Percentiles rank a stretch among this genome's conserved stretches.
Conservation (phyloP, 192 early-diverging fungal genomes). For the Podila epigama region DNA sequence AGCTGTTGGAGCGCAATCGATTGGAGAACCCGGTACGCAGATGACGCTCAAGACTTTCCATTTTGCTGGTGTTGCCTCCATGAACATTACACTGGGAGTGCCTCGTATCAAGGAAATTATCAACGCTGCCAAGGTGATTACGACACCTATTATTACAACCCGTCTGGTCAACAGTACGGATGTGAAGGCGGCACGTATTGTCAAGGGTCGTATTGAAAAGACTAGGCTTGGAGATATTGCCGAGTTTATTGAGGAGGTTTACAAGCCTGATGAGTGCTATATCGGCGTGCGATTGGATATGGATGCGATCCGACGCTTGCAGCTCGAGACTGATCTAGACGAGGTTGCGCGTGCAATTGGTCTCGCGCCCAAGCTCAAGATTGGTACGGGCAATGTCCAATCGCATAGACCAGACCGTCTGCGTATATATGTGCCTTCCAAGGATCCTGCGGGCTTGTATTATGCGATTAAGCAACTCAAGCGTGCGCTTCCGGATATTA, state of each 20-base stretch:
- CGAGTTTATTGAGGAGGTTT: conserved; percentile 94
- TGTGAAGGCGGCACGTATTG: conserved; percentile 88
- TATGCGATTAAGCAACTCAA: conserved; percentile 84
- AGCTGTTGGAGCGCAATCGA: conserved; percentile 95
- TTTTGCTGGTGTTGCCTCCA: conserved; percentile 98
- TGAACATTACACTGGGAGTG: conserved; percentile 99
- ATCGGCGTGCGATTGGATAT: conserved; percentile 86
- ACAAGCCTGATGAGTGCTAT: conserved; percentile 75
- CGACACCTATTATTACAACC: conserved; percentile 90
- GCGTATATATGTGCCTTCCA: conserved; percentile 67
- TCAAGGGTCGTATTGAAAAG: conserved; percentile 95
- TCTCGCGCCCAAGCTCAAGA: conserved; percentile 86
- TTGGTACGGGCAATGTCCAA: conserved; percentile 74
- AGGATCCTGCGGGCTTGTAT: conserved; percentile 68
- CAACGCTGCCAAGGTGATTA: conserved; percentile 96
- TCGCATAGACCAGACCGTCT: conserved; percentile 67
- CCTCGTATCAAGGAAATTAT: conserved; percentile 99
- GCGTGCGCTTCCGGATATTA: conserved; percentile 84
- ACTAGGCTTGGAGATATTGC: conserved; percentile 91
- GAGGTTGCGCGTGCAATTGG: conserved; percentile 83
- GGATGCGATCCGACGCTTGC: conserved; percentile 83
- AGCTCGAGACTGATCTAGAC: conserved; percentile 86
- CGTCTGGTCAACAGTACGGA: conserved; percentile 70
- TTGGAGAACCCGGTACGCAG: conserved; percentile 99
- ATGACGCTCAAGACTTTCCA: conserved; percentile 99